Evolutionary conservation across 2,329 filamentous ascomycete species (phyloP).

Genomic region (Aspergillus versicolor): DNA sequence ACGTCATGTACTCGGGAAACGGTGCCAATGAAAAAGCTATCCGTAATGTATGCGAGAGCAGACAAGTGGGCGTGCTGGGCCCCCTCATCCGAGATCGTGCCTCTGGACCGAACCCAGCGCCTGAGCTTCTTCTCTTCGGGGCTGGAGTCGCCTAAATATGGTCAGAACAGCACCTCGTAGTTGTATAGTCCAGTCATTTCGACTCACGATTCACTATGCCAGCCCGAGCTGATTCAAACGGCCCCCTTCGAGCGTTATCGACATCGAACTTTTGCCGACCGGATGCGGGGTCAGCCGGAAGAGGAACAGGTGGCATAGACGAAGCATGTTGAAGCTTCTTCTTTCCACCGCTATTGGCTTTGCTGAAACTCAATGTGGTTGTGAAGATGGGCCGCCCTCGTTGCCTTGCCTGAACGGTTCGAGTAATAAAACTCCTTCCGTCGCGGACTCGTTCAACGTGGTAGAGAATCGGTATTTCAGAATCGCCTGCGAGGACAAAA

Average conservation of each 20-base stretch:
- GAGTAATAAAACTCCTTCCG: slow-evolving; percentile 83
- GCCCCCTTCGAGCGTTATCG: slow-evolving; percentile 40
- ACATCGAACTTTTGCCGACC: slow-evolving; percentile 24
- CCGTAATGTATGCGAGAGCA: slow-evolving; percentile 89
- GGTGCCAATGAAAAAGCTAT: slow-evolving; percentile 91
- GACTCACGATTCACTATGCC: slow-evolving; percentile 56
- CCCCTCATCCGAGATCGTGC: slow-evolving; percentile 69
- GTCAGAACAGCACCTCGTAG: background rate
- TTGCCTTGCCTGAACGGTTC: slow-evolving; percentile 94
- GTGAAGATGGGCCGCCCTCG: slow-evolving; percentile 89
- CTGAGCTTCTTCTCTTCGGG: slow-evolving; percentile 67
- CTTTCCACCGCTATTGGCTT: slow-evolving; percentile 55
- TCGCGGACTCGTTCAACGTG: slow-evolving; percentile 93
- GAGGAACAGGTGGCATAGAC: slow-evolving; percentile 55
- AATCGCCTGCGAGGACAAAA: slow-evolving; percentile 88
- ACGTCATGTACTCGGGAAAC: slow-evolving; percentile 77
- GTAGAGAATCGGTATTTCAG: slow-evolving; percentile 83
- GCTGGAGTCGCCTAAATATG: slow-evolving; percentile 29
- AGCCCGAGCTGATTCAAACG: slow-evolving; percentile 59
- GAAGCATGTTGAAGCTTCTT: slow-evolving; percentile 65
- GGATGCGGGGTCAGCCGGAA: slow-evolving; percentile 36
- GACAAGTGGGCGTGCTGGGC: slow-evolving; percentile 79
- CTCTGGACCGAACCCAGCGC: slow-evolving; percentile 53
- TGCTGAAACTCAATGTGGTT: slow-evolving; percentile 85
- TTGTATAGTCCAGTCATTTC: background rate